Evolutionary conservation across 1,139 yeast species (phyloP).

Genomic region (Taiozyma sp.): DNA sequence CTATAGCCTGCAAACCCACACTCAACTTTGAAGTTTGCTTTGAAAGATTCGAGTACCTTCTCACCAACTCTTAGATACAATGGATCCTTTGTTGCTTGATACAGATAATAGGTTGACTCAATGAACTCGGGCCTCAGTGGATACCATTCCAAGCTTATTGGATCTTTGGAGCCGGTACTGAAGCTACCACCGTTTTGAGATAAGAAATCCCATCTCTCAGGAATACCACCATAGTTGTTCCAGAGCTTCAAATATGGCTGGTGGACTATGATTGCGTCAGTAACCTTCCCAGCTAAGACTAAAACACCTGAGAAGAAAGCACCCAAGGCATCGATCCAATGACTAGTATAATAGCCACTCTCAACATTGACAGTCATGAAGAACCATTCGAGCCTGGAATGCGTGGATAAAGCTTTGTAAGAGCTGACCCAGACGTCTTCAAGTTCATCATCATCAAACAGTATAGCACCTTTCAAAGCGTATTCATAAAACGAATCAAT

Average conservation of each 20-base stretch:
- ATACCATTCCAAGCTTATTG: constrained; percentile 76
- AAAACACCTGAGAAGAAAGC: constrained; percentile 89
- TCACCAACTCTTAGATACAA: constrained; percentile 75
- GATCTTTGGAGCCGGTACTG: constrained; percentile 14
- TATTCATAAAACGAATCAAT: constrained; percentile 93
- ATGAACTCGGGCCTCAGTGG: constrained; percentile 89
- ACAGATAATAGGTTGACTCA: constrained; percentile 82
- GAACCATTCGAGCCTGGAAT: constrained; percentile 49
- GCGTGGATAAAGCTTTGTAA: constrained; percentile 51
- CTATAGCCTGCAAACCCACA: constrained; percentile 87
- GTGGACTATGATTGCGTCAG: constrained; percentile 62
- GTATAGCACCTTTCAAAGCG: constrained; percentile 69
- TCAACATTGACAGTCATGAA: constrained; percentile 54
- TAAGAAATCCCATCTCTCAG: constrained; percentile 76
- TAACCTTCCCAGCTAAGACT: constrained; percentile 71
- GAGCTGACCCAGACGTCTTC: constrained; percentile 56
- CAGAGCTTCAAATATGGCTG: constrained; percentile 70
- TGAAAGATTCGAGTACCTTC: constrained; percentile 51
- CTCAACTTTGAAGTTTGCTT: constrained; percentile 44
- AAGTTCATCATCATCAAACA: constrained; percentile 65
- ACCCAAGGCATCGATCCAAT: constrained; percentile 82
- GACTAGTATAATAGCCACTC: constrained; percentile 46
- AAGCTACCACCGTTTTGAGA: constrained; percentile 4
- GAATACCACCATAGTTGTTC: constrained; percentile 76
- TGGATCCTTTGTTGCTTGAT: constrained; percentile 84